Percentiles rank a stretch among this genome's conserved stretches.
Evolutionary conservation across 371 early-diverging fungal species (phyloP).

Genomic region (Umbelopsis sp.): DNA sequence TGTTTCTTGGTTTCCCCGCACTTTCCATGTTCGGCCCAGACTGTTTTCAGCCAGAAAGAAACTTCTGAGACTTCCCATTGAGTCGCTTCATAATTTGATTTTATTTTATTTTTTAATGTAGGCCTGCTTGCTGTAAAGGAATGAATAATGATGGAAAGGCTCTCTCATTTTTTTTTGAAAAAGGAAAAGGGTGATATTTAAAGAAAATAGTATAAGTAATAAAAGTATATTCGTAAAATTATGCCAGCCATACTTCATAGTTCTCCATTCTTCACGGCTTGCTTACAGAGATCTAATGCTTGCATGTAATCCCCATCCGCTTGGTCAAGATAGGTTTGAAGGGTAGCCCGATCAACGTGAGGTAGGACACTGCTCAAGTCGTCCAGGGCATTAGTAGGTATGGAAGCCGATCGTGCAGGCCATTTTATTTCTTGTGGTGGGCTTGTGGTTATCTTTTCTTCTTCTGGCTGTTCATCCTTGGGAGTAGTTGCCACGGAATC

Average conservation of each 20-base stretch:
- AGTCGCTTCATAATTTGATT: too few species aligned
- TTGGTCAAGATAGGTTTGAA: slow-evolving; percentile 31
- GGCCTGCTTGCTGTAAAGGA: too few species aligned
- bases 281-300: slow-evolving; percentile 36
- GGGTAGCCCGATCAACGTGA: slow-evolving; percentile 31
- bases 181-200: background rate
- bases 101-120: too few species aligned
- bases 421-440: background rate
- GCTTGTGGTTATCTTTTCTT: background rate
- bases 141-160: background rate
- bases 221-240: background rate
- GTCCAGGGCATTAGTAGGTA: slow-evolving; percentile 22
- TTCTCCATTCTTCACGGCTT: slow-evolving; percentile 34
- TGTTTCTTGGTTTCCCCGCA: slow-evolving; percentile 12
- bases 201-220: background rate
- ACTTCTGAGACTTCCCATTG: too few species aligned
- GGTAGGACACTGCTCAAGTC: slow-evolving; percentile 38
- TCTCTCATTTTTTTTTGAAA: background rate
- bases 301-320: slow-evolving; percentile 41
- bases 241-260: slow-evolving; percentile 21
- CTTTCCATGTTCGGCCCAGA: background rate
- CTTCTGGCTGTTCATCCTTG: background rate
- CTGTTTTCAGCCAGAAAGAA: too few species aligned
- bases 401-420: background rate
- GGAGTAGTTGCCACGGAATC: background rate